These are phyloP conservation scores for Brassica carinata DNA, from an alignment of 345 rosid species.

Conservation along the genomic window DNA sequence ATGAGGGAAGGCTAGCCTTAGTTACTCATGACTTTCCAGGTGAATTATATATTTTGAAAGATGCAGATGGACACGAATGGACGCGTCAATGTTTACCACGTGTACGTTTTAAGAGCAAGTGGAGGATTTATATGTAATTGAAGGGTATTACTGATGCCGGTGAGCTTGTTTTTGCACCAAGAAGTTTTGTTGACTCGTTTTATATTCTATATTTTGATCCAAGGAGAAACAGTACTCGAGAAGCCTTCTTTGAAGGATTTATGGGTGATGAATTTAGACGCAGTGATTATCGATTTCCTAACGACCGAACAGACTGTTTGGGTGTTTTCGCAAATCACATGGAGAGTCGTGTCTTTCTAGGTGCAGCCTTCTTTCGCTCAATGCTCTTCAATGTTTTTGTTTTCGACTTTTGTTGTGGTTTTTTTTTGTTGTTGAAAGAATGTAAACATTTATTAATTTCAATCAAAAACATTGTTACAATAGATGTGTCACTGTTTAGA, in stretches of 20 bases:
- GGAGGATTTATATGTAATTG: neutral
- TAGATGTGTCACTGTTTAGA: neutral
- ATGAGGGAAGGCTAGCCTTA: constrained; percentile 10
- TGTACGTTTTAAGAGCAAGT: neutral
- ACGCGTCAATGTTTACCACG: neutral
- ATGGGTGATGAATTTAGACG: neutral
- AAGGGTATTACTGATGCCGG: neutral
- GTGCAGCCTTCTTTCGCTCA: neutral
- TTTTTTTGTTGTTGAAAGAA: no score
- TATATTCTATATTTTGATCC: neutral
- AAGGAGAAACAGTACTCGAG: neutral
- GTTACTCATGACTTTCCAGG: neutral
- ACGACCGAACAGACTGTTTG: neutral
- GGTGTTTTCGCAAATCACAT: neutral
- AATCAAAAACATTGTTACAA: neutral
- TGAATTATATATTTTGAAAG: neutral
- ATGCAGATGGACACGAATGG: constrained; percentile 7
- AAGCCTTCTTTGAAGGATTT: neutral
- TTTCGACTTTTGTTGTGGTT: neutral
- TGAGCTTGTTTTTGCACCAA: constrained; percentile 11
- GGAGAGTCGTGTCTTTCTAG: neutral
- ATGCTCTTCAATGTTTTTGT: neutral
- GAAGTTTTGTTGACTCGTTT: neutral
- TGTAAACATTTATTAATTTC: neutral
- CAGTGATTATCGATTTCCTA: neutral